Base-by-base conservation (phyloP, 2,329 filamentous ascomycete species). In the Fusarium citri region DNA sequence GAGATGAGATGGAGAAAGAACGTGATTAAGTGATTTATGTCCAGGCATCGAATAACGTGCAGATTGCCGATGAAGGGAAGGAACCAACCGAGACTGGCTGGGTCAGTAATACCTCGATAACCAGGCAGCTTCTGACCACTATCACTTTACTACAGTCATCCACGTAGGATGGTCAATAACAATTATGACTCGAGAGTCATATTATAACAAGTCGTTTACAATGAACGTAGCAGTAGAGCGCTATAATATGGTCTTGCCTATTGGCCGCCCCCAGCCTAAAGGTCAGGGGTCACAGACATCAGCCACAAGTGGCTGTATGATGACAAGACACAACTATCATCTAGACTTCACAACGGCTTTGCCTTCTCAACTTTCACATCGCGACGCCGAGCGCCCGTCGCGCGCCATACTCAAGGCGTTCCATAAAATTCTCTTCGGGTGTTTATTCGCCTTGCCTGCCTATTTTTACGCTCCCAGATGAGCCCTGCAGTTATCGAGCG, bases 301-400 rank as follows among this genome's bases (percentile, higher is more conserved):
- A 74, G 72, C 72, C 72, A 74, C 72, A 72, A 23, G 15, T 48
- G 47, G 48, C 59, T 48, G 58, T 59, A 70, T 67, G 68, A 75
- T 73, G 71, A 75, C 73, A 70, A 40, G 53, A 54, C 64, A 71
- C 58, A 59, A 59, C 59, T 50, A 57, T 56, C 59, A 69, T 46
- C 31, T 61, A 45, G 40, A 64, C 62, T 41, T 59, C 31, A 30
- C 41, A 48, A 60, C 56, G 49, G 42, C 62, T 47, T 65, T 47
- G 50, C 50, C 59, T 64, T 63, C 37, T 53, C 30, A 41, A 60
- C 41, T 49, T 47, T 42, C 37, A 53, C 51, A 54, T 55, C 47
- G 59, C 60, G 62, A 64, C 69, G 58, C 63, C 45, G 43, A 59
- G 63, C 66, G 72, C 70, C 69, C 31, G 60, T 58, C 61, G 69